Evolutionary conservation across 2,329 filamentous ascomycete species (phyloP), one percentile per base, ranked within the genome.

Genomic region (Nakataea oryzae): DNA sequence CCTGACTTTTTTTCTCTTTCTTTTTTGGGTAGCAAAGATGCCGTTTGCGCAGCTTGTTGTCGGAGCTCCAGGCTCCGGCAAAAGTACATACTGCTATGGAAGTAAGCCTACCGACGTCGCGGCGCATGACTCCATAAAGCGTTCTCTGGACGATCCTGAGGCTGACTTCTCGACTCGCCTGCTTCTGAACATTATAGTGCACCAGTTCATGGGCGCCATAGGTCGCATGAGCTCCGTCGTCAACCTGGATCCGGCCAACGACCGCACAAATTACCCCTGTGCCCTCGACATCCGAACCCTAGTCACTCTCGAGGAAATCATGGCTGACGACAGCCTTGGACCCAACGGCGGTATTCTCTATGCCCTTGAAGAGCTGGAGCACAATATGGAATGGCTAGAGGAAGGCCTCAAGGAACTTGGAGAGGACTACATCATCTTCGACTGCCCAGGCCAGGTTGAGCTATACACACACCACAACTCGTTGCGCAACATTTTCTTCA

Each of bases 41-140:
- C 82, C 83, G 59, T 86, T 86, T 70, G 83, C 81, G 63, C 90
- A 96, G 77, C 86, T 97, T 56, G 86, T 96, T 50, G 86, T 96
- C 69, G 95, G 95, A n/a, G 93, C 93, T 67, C 95, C 95, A 8
- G 95, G 95, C 70, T 87, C 92, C 32, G 95, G 95, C 64, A 99
- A 99, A 78, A 97, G 92, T 66, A 99, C 95, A 9, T 97, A 96
- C 74, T 97, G 93, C 80, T 91, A 97, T 86, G 95, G 95, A 72
- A 96, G 86, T 88, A 74, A 74, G 85, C 71, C n/a, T 59, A 13
- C 54, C 47, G 60, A 54, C 27, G 58, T 26, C 17, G 26, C 30
- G 50, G 62, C 29, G 54, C 62, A 56, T 62, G 17, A 57, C 63
- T 58, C 26, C 50, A 61, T 29, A 54, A 58, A 28, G 9, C 3